phyloP scores from a whole-genome alignment of 2,329 filamentous ascomycete species.

The Ascochyta clinopodiicola region DNA sequence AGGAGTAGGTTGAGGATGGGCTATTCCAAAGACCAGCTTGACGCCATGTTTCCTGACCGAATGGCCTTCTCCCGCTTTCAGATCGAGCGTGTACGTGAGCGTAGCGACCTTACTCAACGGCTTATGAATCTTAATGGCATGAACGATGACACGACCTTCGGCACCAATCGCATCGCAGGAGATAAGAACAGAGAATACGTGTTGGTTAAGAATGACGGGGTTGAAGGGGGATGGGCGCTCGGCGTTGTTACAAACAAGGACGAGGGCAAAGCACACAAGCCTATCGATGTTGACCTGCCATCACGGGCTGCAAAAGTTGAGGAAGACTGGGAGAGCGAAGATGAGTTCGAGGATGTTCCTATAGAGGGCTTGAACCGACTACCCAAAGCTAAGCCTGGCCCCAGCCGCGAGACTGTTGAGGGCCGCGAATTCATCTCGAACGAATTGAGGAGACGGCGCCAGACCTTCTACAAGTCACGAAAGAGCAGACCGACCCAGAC shows the following conservation, averaged over 20 bases:
- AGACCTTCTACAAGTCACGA: slow-evolving; percentile 55
- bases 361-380: slow-evolving; percentile 88
- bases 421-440: slow-evolving; percentile 47
- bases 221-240: slow-evolving; percentile 93
- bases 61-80: slow-evolving; percentile 98
- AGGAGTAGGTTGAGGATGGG: slow-evolving; percentile 93
- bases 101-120: slow-evolving; percentile 92
- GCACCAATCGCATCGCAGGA: slow-evolving; percentile 73
- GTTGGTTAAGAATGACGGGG: slow-evolving; percentile 91
- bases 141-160: slow-evolving; percentile 75
- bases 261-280: slow-evolving; percentile 79
- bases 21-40: slow-evolving; percentile 92
- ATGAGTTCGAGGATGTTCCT: slow-evolving; percentile 90
- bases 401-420: slow-evolving; percentile 34
- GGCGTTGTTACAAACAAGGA: slow-evolving; percentile 91
- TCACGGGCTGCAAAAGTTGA: slow-evolving; percentile 54
- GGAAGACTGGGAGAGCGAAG: slow-evolving; percentile 73
- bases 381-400: slow-evolving; percentile 62
- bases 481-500: slow-evolving; percentile 27
- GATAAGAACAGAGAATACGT: slow-evolving; percentile 95
- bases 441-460: slow-evolving; percentile 53
- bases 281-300: slow-evolving; percentile 86
- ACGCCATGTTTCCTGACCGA: slow-evolving; percentile 94
- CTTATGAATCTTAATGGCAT: slow-evolving; percentile 95
- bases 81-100: slow-evolving; percentile 89